These are phyloP conservation scores for Aspergillus sp. DNA, from an alignment of 2,329 filamentous ascomycete genomes.

Conservation along the genomic window DNA sequence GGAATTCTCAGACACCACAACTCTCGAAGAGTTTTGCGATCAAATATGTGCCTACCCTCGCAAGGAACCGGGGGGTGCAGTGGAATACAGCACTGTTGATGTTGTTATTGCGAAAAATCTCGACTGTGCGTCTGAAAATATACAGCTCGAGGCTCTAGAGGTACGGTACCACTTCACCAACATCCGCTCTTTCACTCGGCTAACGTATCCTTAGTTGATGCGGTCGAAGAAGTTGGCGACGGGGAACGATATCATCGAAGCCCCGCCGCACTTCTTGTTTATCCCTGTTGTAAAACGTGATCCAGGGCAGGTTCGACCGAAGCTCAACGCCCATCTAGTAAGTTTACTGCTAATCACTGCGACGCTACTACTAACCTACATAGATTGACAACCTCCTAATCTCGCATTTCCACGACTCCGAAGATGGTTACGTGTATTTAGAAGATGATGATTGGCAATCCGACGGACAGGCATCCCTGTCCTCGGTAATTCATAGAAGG, in stretches of 20 bases:
- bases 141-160: slow-evolving; percentile 78
- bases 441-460: slow-evolving; percentile 57
- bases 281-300: slow-evolving; percentile 63
- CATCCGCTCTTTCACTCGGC: slow-evolving; percentile 10
- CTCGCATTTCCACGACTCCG: slow-evolving; percentile 76
- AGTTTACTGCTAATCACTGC: not conserved
- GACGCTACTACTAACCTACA: not conserved
- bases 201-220: slow-evolving; percentile 62
- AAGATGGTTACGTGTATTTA: slow-evolving; percentile 72
- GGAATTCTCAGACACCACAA: slow-evolving; percentile 70
- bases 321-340: slow-evolving; percentile 45
- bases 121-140: slow-evolving; percentile 67
- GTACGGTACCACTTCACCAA: slow-evolving; percentile 29
- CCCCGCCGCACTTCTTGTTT: slow-evolving; percentile 77
- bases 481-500: slow-evolving; percentile 37
- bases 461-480: slow-evolving; percentile 34
- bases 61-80: not conserved
- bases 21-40: slow-evolving; percentile 76
- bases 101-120: slow-evolving; percentile 80
- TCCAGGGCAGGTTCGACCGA: slow-evolving; percentile 28
- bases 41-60: slow-evolving; percentile 58
- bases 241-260: slow-evolving; percentile 68
- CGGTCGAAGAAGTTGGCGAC: slow-evolving; percentile 76
- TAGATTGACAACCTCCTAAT: slow-evolving; percentile 82
- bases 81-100: slow-evolving; percentile 56